Base-by-base conservation (phyloP, 1,139 yeast species). In the Yamadazyma siamensis region DNA sequence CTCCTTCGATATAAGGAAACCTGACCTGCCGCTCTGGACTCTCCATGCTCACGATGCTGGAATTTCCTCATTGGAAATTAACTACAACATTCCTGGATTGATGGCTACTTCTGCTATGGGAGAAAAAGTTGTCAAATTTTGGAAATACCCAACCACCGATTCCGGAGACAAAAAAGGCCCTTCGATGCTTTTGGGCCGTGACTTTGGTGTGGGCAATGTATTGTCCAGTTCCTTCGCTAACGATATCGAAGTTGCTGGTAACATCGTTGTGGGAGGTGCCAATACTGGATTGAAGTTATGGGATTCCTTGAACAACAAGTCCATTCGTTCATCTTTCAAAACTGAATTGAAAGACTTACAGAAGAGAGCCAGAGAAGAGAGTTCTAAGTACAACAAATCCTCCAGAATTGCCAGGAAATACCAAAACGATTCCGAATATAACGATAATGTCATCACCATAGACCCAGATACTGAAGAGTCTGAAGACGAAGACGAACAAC, bases 41-140 rank as follows among this genome's bases (percentile, higher is more conserved):
- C 71, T 91, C 49, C 96, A 94, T 61, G 98, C 98, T 2, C 98
- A 91, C 56, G 97, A 91, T 59, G 77, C 94, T 4, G 96, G 95
- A 37, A 82, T 91, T 38, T 82, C 96, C 8, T 72, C 94, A 3
- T 72, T 94, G 47, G 83, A 81, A 46, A 72, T 81, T 27, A 88
- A 86, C 57, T 54, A 58, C 20, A 73, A 68, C 52, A 59, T 87
- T 28, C 81, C 82, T 16, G 94, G 94, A 12, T 65, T 85, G 70
- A 60, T 91, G 54, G 77, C 80, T 17, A 87, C 97, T 3, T 80
- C 94, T 35, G 95, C 96, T 8, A 82, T 83, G 88, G 86, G 89
- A 34, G 98, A 94, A 52, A 86, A 85, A 57, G 61, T 65, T 9
- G 77, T 88, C 34, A 91, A 94, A 59, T 66, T 91, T 34, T 91